Percentiles rank a stretch among this genome's conserved stretches.
Conservation (phyloP, 2,329 filamentous ascomycete species). For the Pseudogymnoascus sp. region DNA sequence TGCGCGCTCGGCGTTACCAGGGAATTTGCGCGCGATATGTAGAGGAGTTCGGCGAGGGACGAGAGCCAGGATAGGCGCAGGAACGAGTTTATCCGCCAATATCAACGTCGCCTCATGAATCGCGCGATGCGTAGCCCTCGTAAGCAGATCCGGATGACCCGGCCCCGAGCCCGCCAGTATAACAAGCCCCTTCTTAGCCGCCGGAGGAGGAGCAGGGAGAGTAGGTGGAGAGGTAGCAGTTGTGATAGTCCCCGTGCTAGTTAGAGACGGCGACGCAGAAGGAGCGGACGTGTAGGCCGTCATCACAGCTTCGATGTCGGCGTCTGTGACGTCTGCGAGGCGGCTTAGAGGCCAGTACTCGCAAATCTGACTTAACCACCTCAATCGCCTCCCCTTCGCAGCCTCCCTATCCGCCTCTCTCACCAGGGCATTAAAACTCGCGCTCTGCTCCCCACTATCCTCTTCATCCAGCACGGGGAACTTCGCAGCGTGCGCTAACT, state of each 20-base stretch:
- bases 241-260: slow-evolving; percentile 21
- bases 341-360: slow-evolving; percentile 94
- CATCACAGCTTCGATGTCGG: slow-evolving; percentile 70
- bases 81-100: slow-evolving; percentile 78
- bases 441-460: slow-evolving; percentile 61
- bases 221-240: slow-evolving; percentile 19
- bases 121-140: slow-evolving; percentile 68
- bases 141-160: slow-evolving; percentile 85
- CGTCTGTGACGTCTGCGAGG: slow-evolving; percentile 69
- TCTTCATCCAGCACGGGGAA: slow-evolving; percentile 23
- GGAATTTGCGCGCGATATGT: slow-evolving; percentile 92
- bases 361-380: slow-evolving; percentile 93
- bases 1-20: slow-evolving; percentile 87
- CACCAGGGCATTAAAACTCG: slow-evolving; percentile 77
- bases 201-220: slow-evolving; percentile 21
- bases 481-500: slow-evolving; percentile 29
- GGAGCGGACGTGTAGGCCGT: slow-evolving; percentile 49
- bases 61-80: slow-evolving; percentile 74
- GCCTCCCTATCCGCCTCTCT: slow-evolving; percentile 64
- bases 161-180: slow-evolving; percentile 88
- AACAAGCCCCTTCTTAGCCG: slow-evolving; percentile 53
- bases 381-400: slow-evolving; percentile 70
- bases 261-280: slow-evolving; percentile 18
- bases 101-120: slow-evolving; percentile 69
- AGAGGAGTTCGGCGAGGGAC: slow-evolving; percentile 84